Conservation (phyloP, 306 rosid genomes). For the Prosopis cineraria region DNA sequence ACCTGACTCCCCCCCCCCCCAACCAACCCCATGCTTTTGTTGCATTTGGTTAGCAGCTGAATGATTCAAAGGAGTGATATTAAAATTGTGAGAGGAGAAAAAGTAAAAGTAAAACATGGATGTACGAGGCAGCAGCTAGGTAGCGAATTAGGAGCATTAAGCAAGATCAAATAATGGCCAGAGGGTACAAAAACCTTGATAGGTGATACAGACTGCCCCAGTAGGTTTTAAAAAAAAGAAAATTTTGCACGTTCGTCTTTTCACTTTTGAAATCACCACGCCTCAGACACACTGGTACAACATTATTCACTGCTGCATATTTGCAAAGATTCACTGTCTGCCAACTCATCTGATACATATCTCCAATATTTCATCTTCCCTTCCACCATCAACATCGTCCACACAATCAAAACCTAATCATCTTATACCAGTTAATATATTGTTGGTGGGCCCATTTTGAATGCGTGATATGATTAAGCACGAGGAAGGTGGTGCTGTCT, state of each 20-base stretch:
- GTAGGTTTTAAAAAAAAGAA: not conserved
- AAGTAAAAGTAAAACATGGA: not conserved
- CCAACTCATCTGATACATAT: not conserved
- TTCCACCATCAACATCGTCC: too few species aligned
- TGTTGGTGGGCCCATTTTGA: not conserved
- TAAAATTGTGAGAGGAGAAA: not conserved
- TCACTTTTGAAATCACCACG: constrained; percentile 17
- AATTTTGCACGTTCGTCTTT: not conserved
- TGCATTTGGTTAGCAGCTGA: not conserved
- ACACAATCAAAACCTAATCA: not conserved
- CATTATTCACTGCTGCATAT: not conserved
- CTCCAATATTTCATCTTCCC: not conserved
- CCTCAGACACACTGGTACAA: constrained; percentile 9
- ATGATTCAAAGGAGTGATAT: not conserved
- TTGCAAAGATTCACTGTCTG: constrained; percentile 18
- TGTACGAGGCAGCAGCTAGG: not conserved
- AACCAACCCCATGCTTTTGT: too few species aligned
- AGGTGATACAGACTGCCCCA: not conserved
- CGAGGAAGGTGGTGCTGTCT: not conserved
- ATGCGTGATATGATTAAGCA: not conserved
- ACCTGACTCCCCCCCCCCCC: too few species aligned
- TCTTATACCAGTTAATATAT: not conserved
- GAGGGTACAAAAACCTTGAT: not conserved
- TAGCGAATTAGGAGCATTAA: not conserved
- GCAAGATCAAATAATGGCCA: not conserved